These are phyloP conservation scores for Wolfiporia cocos DNA, from an alignment of 1,284 basidiomycete genomes.

Conservation along the genomic window DNA sequence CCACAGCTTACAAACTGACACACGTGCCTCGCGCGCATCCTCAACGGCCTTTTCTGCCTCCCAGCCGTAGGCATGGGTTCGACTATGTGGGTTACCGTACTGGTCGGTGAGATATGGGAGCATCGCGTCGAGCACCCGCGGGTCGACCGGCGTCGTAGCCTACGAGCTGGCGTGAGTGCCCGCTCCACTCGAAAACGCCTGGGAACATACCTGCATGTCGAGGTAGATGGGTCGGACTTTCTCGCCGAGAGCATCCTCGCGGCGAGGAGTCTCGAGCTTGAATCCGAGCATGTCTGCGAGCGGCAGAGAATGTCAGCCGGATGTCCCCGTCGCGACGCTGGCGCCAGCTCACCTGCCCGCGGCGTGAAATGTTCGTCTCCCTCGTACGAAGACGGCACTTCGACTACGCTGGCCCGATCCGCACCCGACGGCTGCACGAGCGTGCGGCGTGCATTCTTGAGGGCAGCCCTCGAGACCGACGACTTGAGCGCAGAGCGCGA, in stretches of 20 bases:
- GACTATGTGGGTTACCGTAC: conserved; percentile 97
- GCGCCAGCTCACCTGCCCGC: conserved; percentile 45
- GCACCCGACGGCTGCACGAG: conserved; percentile 76
- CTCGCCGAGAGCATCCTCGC: conserved; percentile 55
- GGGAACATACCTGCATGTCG: conserved; percentile 75
- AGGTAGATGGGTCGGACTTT: conserved; percentile 89
- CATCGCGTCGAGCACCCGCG: conserved; percentile 96
- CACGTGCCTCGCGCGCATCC: conserved; percentile 73
- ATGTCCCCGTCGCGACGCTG: too few species aligned
- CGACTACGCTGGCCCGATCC: conserved; percentile 75
- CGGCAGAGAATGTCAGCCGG: not conserved
- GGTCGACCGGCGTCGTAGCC: conserved; percentile 98
- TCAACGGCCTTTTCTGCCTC: conserved; percentile 96
- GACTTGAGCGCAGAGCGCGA: conserved; percentile 25
- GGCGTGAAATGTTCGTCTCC: conserved; percentile 71
- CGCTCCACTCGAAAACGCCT: not conserved
- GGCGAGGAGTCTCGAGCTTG: conserved; percentile 68
- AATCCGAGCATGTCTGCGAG: conserved; percentile 85
- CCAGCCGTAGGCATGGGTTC: conserved; percentile 99
- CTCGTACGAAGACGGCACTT: conserved; percentile 67
- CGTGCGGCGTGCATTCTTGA: conserved; percentile 28
- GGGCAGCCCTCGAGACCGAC: conserved; percentile 11
- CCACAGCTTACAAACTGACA: not conserved
- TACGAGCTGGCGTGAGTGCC: conserved; percentile 24
- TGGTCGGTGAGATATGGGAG: conserved; percentile 94